Conservation (phyloP, 2,329 filamentous ascomycete species). For the Daldinia eschscholtzii region DNA sequence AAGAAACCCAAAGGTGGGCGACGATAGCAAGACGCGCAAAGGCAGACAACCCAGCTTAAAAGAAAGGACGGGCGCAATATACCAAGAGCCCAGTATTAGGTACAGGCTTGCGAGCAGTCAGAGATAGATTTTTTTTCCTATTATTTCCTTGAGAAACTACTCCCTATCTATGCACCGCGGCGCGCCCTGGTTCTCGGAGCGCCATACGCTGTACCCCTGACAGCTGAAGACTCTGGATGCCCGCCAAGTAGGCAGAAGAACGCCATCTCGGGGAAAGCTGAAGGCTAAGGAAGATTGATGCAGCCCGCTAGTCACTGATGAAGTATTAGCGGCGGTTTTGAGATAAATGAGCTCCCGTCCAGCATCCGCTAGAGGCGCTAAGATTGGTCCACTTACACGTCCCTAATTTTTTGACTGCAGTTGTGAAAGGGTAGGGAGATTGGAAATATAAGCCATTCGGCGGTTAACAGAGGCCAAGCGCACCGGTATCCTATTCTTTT, state of each 20-base stretch:
- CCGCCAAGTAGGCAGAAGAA: conserved; percentile 28
- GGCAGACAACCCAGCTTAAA: not conserved
- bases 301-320: conserved; percentile 21
- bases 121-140: conserved; percentile 11
- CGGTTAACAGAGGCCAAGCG: not conserved
- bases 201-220: conserved; percentile 39
- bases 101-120: conserved; percentile 6
- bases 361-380: conserved; percentile 17
- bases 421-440: not conserved
- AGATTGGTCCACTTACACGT: conserved; percentile 8
- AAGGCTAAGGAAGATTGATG: conserved; percentile 17
- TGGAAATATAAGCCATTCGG: not conserved
- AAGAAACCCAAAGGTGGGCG: not conserved
- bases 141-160: conserved; percentile 12
- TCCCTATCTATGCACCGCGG: conserved; percentile 1
- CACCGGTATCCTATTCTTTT: not conserved
- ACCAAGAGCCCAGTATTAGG: not conserved
- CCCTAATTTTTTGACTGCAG: not conserved
- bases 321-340: conserved; percentile 27
- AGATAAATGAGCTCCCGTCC: conserved; percentile 19
- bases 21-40: not conserved
- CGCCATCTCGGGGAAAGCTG: conserved; percentile 31
- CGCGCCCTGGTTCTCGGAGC: conserved; percentile 27
- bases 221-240: conserved; percentile 38
- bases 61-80: not conserved